Base-by-base conservation (phyloP, 2,329 filamentous ascomycete genomes). In the Didymellaceae sp. region DNA sequence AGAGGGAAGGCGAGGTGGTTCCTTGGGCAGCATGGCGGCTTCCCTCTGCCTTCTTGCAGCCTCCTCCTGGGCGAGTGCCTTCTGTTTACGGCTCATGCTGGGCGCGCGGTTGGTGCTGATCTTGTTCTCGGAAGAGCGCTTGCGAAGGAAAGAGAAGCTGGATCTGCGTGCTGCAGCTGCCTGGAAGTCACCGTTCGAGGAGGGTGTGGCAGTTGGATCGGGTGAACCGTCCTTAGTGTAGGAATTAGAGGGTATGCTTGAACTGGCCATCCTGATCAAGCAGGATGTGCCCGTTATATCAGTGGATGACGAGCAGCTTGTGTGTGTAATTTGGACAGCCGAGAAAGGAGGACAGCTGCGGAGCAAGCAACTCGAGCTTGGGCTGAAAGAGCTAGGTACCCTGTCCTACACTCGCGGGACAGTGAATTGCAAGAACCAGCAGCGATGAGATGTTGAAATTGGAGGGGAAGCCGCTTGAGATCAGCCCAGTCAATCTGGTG, bases 1-100 rank as follows among this genome's bases (percentile, higher is more conserved):
- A 20, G 73, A 71, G 18, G 82, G 82, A 22, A 85, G 76, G 61
- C 81, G 82, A 50, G 86, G 86, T 48, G 86, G 83, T 40, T 80
- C 78, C 65, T 80, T 79, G 32, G 84, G 80, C 30, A 86, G 78
- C 54, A 77, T 70, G 47, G 80, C 76, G 51, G 77, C 78, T 66
- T 84, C 82, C 40, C 80, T 79, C 68, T 83, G 80, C 61, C 78
- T 79, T 63, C 80, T 78, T 54, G 81, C 66, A 42, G 79, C 77
- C 62, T 85, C 82, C 63, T 82, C 77, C 54, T 76, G 72, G 54
- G 67, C 70, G 28, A 74, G 77, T 48, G 71, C 75, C 68, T 74
- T 82, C 73, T 84, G 80, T 66, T 78, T 79, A 77, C 85, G 87
- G 73, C 81, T 85, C 72, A 75, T 74, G 40, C 57, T 53, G 38